A percentile compares a stretch with the other conserved stretches of the same genome.
Conservation (phyloP, 2,329 filamentous ascomycete genomes). For the Trichophyton equinum region DNA sequence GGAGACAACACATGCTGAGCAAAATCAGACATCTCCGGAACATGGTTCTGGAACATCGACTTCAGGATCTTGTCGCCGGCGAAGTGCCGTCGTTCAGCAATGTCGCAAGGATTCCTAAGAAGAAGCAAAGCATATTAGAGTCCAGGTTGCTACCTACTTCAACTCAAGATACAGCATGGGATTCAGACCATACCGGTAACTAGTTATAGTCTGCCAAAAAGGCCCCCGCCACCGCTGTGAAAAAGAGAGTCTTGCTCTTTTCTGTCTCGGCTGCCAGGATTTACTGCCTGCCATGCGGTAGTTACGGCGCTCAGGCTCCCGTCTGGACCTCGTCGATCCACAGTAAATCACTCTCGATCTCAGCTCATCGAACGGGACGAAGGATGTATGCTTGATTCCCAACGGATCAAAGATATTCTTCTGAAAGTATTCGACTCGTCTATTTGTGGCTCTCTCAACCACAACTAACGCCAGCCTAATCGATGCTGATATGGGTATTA, state of each 20-base stretch:
- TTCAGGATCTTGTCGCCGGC: slow-evolving; percentile 47
- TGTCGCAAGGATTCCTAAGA: slow-evolving; percentile 44
- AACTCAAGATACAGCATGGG: no score
- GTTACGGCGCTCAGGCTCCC: background rate
- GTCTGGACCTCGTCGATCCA: background rate
- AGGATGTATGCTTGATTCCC: background rate
- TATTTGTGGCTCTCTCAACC: background rate
- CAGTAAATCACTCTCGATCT: background rate
- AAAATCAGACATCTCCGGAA: slow-evolving; percentile 44
- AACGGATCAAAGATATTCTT: background rate
- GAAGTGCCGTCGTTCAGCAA: slow-evolving; percentile 53
- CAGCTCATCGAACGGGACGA: background rate
- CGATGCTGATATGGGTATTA: background rate
- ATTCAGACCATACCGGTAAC: background rate
- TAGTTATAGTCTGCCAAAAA: background rate
- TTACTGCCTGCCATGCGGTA: background rate
- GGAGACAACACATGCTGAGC: slow-evolving; percentile 34
- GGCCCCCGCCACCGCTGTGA: background rate
- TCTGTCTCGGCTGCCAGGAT: background rate
- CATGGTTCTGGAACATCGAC: slow-evolving; percentile 53
- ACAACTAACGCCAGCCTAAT: background rate
- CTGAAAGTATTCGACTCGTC: background rate
- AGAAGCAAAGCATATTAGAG: background rate
- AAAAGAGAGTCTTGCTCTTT: background rate
- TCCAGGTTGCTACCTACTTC: no score